phyloP scores from a whole-genome alignment of 2,329 filamentous ascomycete genomes.

The Mycosphaerelloides madeirae region DNA sequence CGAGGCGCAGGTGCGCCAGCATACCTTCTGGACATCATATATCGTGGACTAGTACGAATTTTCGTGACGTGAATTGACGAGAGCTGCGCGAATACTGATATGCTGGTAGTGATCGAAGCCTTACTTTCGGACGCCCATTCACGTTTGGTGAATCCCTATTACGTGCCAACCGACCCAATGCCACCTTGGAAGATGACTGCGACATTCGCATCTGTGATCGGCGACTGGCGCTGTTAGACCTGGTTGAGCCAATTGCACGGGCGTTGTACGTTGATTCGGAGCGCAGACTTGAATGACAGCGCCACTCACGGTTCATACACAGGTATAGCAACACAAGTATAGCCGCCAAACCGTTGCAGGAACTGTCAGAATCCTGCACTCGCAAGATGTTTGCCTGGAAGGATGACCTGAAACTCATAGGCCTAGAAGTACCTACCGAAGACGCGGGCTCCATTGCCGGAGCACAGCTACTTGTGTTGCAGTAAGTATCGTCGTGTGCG shows the following conservation, averaged over 20 bases:
- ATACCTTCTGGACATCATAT: constrained; percentile 43
- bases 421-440: constrained; percentile 31
- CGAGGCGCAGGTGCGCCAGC: constrained; percentile 38
- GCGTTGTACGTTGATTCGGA: constrained; percentile 29
- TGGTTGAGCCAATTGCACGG: constrained; percentile 40
- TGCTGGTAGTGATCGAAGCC: constrained; percentile 35
- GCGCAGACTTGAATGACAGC: too few relatives aligned
- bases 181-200: background rate
- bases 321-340: constrained; percentile 14
- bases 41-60: constrained; percentile 29
- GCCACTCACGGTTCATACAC: too few relatives aligned
- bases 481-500: constrained; percentile 6
- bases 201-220: constrained; percentile 7
- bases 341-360: constrained; percentile 36
- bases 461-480: constrained; percentile 16
- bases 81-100: background rate
- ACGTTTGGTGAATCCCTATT: constrained; percentile 34
- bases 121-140: constrained; percentile 42
- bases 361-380: constrained; percentile 33
- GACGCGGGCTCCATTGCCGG: background rate
- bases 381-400: constrained; percentile 38
- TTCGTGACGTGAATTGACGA: too few relatives aligned
- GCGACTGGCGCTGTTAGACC: constrained; percentile 40
- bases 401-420: constrained; percentile 33
- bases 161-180: too few relatives aligned